phyloP scores from a whole-genome alignment of 176 grass and related monocot species.

The Hsuehochloa calcarea region DNA sequence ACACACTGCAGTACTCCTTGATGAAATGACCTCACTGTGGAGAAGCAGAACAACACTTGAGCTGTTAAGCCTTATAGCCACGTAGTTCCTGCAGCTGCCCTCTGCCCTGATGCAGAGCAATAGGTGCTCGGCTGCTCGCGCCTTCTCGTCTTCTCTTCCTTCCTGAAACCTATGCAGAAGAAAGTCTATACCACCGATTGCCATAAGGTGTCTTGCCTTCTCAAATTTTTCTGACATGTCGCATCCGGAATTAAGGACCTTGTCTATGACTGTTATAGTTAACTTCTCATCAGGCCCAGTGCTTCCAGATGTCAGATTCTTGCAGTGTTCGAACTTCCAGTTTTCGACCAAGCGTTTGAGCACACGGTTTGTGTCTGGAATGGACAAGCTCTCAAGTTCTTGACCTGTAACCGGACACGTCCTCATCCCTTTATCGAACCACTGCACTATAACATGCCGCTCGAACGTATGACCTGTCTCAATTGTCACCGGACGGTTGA shows the following conservation, averaged over 20 bases:
- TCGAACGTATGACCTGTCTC: slow-evolving; percentile 64
- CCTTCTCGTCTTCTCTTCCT: slow-evolving; percentile 25
- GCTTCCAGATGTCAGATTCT: neutral
- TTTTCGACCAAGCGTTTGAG: slow-evolving; percentile 41
- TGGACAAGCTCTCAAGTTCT: slow-evolving; percentile 14
- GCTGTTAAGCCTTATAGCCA: slow-evolving; percentile 35
- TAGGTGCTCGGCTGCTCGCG: slow-evolving; percentile 27
- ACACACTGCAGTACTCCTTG: slow-evolving; percentile 13
- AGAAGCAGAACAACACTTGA: slow-evolving; percentile 38
- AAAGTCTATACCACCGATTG: slow-evolving; percentile 52
- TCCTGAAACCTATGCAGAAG: slow-evolving; percentile 42
- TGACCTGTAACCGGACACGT: slow-evolving; percentile 39
- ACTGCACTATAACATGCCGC: slow-evolving; percentile 40
- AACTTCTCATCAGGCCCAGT: neutral
- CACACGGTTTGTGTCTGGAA: slow-evolving; percentile 49
- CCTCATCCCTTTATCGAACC: slow-evolving; percentile 42
- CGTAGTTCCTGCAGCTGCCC: slow-evolving; percentile 54
- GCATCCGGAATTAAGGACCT: neutral
- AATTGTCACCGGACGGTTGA: slow-evolving; percentile 41
- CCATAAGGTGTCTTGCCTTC: slow-evolving; percentile 48
- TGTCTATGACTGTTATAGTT: neutral
- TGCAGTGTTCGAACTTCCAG: slow-evolving; percentile 42
- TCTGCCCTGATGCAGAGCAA: slow-evolving; percentile 51
- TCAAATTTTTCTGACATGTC: slow-evolving; percentile 36
- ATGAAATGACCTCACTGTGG: slow-evolving; percentile 22